These are phyloP conservation scores for Raffaelea albimanens DNA, from an alignment of 2,329 filamentous ascomycete species.

Conservation along the genomic window DNA sequence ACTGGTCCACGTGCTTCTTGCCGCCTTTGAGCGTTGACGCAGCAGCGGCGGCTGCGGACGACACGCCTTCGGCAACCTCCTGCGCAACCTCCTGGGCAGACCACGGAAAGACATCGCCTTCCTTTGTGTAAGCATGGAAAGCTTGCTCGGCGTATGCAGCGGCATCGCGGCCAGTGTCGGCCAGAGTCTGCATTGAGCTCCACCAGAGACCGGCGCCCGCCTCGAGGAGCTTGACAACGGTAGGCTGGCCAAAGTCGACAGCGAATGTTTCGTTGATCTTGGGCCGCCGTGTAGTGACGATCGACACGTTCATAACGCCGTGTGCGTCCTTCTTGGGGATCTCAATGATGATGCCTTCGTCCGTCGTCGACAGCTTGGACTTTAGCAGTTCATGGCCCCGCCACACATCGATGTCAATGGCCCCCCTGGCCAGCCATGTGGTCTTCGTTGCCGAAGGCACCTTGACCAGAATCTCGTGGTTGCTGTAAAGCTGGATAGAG, in stretches of 20 bases:
- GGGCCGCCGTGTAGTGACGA: conserved; percentile 49
- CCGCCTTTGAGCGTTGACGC: background rate
- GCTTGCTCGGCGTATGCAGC: conserved; percentile 12
- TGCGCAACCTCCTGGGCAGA: background rate
- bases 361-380: conserved; percentile 35
- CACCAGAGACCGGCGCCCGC: conserved; percentile 29
- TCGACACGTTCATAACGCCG: conserved; percentile 47
- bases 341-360: conserved; percentile 43
- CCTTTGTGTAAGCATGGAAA: background rate
- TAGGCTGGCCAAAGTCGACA: conserved; percentile 46
- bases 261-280: conserved; percentile 52
- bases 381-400: conserved; percentile 37
- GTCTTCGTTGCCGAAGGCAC: conserved; percentile 41
- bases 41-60: background rate
- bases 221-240: conserved; percentile 34
- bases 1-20: background rate
- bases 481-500: conserved; percentile 33
- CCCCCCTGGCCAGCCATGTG: conserved; percentile 46
- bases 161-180: conserved; percentile 27
- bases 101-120: background rate
- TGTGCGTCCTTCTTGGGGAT: conserved; percentile 45
- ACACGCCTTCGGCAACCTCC: background rate
- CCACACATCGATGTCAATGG: conserved; percentile 45
- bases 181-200: conserved; percentile 30
- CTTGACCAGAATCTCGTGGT: conserved; percentile 43